phyloP scores from a whole-genome alignment of 768 basidiomycete genomes.

The Dacryopinax spathularia region DNA sequence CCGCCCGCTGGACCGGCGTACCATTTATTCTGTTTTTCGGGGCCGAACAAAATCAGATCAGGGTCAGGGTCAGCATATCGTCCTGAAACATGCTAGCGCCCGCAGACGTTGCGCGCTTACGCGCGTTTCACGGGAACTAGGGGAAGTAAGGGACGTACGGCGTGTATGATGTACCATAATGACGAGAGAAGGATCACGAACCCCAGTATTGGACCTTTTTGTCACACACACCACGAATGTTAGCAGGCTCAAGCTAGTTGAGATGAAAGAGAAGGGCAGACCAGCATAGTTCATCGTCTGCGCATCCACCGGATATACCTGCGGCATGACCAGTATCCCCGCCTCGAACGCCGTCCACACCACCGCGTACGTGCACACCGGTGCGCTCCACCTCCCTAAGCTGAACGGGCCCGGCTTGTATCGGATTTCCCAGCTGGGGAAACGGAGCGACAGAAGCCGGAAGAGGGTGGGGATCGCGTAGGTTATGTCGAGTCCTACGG shows the following conservation, averaged over 20 bases:
- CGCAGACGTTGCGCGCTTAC: too few species aligned
- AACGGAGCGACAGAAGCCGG: neutral
- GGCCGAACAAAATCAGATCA: neutral
- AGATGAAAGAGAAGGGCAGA: too few species aligned
- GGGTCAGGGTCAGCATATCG: too few species aligned
- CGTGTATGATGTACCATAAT: neutral
- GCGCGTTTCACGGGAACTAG: neutral
- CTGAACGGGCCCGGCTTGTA: constrained; percentile 14
- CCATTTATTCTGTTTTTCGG: neutral
- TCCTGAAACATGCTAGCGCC: too few species aligned
- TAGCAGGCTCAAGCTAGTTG: too few species aligned
- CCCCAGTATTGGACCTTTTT: neutral
- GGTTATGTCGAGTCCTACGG: constrained; percentile 13
- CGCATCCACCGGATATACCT: constrained; percentile 14
- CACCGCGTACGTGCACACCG: constrained; percentile 13
- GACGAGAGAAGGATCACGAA: neutral
- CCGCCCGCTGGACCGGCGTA: neutral
- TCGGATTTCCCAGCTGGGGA: constrained; percentile 3
- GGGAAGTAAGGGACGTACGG: neutral
- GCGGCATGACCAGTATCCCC: constrained; percentile 16
- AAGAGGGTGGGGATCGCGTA: constrained; percentile 5
- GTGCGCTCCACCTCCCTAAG: constrained; percentile 13
- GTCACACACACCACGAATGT: too few species aligned
- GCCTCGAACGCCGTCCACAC: constrained; percentile 7
- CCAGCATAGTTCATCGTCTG: constrained; percentile 17